These are phyloP conservation scores for Pilobolus umbonatus DNA, from an alignment of 192 early-diverging fungal species.

Conservation along the genomic window DNA sequence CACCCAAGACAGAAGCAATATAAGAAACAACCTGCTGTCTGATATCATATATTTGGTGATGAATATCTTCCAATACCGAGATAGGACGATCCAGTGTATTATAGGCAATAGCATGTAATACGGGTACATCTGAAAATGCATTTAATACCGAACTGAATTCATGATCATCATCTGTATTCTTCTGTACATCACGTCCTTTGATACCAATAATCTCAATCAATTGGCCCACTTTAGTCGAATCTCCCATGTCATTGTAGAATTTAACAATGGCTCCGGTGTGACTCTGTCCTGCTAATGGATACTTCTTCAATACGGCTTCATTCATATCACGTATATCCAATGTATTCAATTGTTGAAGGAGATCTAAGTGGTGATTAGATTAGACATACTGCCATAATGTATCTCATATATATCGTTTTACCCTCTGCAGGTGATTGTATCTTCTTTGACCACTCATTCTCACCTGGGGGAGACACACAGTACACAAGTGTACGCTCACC, in stretches of 20 bases:
- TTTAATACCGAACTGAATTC: background rate
- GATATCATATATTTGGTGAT: constrained; percentile 18
- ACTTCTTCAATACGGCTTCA: constrained; percentile 38
- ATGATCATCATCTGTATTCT: background rate
- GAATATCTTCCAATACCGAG: background rate
- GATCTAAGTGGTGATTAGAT: no score
- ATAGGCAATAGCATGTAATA: constrained; percentile 50
- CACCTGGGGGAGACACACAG: constrained; percentile 69
- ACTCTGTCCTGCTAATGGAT: constrained; percentile 49
- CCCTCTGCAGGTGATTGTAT: constrained; percentile 14
- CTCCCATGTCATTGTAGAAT: constrained; percentile 27
- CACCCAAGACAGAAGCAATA: constrained; percentile 53
- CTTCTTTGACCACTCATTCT: constrained; percentile 55
- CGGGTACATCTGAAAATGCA: constrained; percentile 21
- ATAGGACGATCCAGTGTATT: constrained; percentile 20
- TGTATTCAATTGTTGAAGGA: no score
- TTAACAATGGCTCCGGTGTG: constrained; percentile 65
- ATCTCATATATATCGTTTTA: background rate
- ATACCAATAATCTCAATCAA: constrained; percentile 67
- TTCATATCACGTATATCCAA: constrained; percentile 13
- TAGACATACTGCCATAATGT: no score
- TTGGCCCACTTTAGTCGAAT: constrained; percentile 49
- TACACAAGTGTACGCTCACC: constrained; percentile 62
- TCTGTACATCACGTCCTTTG: constrained; percentile 19
- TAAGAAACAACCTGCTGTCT: constrained; percentile 44